Conservation (phyloP, 495 filamentous ascomycete genomes). For the Letharia columbiana region DNA sequence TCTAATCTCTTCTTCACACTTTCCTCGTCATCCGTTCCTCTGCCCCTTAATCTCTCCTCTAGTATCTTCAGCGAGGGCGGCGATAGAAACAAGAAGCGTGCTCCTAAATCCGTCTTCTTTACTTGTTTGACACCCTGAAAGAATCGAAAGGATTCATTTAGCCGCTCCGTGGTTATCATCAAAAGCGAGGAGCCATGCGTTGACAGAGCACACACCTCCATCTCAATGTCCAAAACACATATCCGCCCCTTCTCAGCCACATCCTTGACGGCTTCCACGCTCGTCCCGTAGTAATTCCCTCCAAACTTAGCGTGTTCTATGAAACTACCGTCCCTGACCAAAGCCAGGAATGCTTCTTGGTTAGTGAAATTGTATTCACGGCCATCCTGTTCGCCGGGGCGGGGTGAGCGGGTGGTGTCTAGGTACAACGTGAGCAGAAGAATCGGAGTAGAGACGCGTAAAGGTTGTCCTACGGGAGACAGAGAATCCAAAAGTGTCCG, state of each 20-base stretch:
- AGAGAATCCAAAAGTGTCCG: conserved; percentile 70
- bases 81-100: conserved; percentile 77
- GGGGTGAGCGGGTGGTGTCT: conserved; percentile 39
- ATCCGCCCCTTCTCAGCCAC: conserved; percentile 50
- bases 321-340: conserved; percentile 65
- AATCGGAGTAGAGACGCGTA: not conserved
- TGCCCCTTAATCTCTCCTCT: conserved; percentile 66
- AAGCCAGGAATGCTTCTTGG: conserved; percentile 56
- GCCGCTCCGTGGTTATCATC: not conserved
- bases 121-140: conserved; percentile 86
- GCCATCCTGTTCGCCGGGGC: conserved; percentile 66
- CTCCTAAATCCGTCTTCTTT: conserved; percentile 61
- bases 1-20: conserved; percentile 62
- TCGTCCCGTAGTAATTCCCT: conserved; percentile 84
- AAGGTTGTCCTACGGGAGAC: conserved; percentile 48
- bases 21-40: conserved; percentile 77
- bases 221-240: conserved; percentile 69
- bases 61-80: conserved; percentile 69
- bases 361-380: conserved; percentile 75
- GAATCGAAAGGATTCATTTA: not conserved
- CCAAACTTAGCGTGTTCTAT: conserved; percentile 85
- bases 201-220: conserved; percentile 51
- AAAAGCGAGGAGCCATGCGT: not conserved
- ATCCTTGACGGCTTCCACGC: conserved; percentile 63
- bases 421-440: not conserved